Conservation (phyloP, 805 yeast genomes). For the Debaryomyces prosopidis region DNA sequence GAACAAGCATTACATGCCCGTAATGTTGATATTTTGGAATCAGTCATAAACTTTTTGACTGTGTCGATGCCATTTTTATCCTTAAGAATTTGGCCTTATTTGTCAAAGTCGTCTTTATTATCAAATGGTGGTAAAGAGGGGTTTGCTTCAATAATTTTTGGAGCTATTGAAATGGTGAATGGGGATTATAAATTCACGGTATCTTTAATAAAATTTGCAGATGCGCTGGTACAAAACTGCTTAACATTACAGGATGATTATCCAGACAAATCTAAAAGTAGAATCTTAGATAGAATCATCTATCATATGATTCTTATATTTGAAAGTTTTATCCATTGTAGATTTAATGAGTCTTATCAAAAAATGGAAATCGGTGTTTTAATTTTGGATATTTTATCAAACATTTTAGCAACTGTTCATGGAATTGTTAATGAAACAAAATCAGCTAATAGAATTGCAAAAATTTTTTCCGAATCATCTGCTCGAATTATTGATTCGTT, state of each 20-base stretch:
- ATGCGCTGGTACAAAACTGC: constrained; percentile 53
- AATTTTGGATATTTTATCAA: constrained; percentile 54
- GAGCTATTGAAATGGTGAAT: constrained; percentile 68
- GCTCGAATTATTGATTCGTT: constrained; percentile 54
- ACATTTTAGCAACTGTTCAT: constrained; percentile 53
- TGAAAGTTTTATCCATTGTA: constrained; percentile 75
- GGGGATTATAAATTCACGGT: constrained; percentile 69
- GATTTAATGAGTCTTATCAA: constrained; percentile 56
- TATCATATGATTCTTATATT: constrained; percentile 64
- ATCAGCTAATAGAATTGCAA: constrained; percentile 33
- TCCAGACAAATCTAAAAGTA: constrained; percentile 36
- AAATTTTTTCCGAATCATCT: constrained; percentile 53
- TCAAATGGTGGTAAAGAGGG: constrained; percentile 66
- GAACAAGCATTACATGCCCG: constrained; percentile 67
- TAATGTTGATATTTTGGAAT: constrained; percentile 44
- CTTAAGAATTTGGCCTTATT: constrained; percentile 75
- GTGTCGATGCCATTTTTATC: constrained; percentile 52
- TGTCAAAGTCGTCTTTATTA: constrained; percentile 65
- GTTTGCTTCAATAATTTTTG: constrained; percentile 57
- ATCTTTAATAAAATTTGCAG: constrained; percentile 55
- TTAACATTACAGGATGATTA: constrained; percentile 34
- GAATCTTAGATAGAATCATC: constrained; percentile 54
- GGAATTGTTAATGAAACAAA: constrained; percentile 50
- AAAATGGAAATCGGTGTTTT: constrained; percentile 60
- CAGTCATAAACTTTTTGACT: constrained; percentile 51